phyloP scores from a whole-genome alignment of 352 stramenopile genomes.

The Albugo candida region DNA sequence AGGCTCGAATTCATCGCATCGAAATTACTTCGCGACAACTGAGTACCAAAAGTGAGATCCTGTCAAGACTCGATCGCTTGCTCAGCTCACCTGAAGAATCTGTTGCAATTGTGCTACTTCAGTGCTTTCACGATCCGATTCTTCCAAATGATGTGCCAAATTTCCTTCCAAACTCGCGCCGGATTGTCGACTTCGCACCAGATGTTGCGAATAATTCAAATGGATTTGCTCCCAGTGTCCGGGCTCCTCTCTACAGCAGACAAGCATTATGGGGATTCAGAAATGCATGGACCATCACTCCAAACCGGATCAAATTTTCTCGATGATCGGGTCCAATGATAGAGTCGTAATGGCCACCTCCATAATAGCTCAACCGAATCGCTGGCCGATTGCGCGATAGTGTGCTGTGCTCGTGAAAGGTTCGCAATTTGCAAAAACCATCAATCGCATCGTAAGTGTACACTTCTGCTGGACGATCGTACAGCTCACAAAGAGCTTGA shows the following conservation, averaged over 20 bases:
- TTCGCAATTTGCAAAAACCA: conserved; percentile 68
- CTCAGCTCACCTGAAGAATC: conserved; percentile 25
- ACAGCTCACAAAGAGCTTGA: conserved; percentile 89
- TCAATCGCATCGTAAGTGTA: conserved; percentile 62
- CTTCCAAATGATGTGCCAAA: conserved; percentile 12
- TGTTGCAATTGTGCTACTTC: conserved; percentile 57
- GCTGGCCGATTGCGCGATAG: conserved; percentile 33
- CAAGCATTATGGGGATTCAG: background rate
- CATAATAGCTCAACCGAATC: conserved; percentile 82
- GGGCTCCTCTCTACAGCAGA: conserved; percentile 14
- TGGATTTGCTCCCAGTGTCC: conserved; percentile 47
- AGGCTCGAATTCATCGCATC: conserved; percentile 54
- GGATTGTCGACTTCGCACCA: conserved; percentile 32
- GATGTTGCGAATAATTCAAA: conserved; percentile 41
- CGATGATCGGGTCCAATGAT: conserved; percentile 38
- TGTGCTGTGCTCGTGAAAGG: conserved; percentile 70
- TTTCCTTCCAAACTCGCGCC: conserved; percentile 11
- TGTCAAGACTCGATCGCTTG: background rate
- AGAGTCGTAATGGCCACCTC: conserved; percentile 83
- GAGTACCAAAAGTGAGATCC: background rate
- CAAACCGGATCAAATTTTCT: conserved; percentile 22
- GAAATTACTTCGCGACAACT: conserved; percentile 59
- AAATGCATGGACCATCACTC: background rate
- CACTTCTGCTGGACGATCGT: conserved; percentile 79
- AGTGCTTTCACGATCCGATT: conserved; percentile 24